Conservation (phyloP, 1,284 basidiomycete genomes). For the Ganoderma lucidum region DNA sequence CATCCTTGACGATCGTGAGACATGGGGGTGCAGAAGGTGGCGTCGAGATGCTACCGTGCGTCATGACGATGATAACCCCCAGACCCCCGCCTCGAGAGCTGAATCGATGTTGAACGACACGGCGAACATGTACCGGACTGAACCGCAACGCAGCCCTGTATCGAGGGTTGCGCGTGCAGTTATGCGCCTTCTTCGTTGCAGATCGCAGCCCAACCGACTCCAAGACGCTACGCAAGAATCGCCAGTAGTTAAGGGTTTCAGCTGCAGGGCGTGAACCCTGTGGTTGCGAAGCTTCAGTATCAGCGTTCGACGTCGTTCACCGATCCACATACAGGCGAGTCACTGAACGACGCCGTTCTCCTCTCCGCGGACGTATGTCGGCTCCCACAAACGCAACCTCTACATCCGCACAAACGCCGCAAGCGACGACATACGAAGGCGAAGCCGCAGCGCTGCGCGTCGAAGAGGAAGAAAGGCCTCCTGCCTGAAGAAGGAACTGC, state of each 20-base stretch:
- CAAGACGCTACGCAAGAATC: neutral
- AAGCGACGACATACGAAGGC: slow-evolving; percentile 1
- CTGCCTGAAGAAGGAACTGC: neutral
- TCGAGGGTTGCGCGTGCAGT: slow-evolving; percentile 1
- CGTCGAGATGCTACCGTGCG: neutral
- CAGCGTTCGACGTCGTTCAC: neutral
- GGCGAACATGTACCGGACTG: neutral
- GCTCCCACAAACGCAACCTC: neutral
- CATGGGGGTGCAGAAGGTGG: neutral
- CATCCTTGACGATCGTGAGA: neutral
- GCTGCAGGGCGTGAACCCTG: neutral
- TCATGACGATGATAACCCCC: neutral
- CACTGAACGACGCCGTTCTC: neutral
- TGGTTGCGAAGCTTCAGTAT: neutral
- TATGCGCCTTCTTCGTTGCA: neutral
- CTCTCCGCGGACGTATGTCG: slow-evolving; percentile 6
- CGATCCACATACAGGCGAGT: neutral
- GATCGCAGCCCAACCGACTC: neutral
- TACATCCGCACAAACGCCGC: slow-evolving; percentile 9
- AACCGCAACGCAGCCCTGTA: neutral
- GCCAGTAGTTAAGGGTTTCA: neutral
- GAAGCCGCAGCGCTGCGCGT: slow-evolving; percentile 8
- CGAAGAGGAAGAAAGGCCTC: slow-evolving; percentile 8
- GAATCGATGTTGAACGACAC: neutral
- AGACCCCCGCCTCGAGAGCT: neutral